Conservation (phyloP, 306 rosid genomes). For the Casuarina equisetifolia region DNA sequence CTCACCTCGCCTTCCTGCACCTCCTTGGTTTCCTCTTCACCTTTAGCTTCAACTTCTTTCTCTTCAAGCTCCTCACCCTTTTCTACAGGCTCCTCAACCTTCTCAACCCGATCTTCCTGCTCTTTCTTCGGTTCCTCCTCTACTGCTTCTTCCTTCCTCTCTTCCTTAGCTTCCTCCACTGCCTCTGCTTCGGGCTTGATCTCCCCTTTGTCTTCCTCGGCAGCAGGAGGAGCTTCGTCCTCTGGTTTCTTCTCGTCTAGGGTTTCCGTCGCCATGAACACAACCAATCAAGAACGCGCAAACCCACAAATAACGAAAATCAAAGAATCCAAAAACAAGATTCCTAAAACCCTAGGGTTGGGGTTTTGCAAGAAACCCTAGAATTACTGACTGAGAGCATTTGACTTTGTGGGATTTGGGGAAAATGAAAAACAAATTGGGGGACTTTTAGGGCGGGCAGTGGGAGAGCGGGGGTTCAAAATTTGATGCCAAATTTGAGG, state of each 20-base stretch:
- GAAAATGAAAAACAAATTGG: slow-evolving; percentile 3
- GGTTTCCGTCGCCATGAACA: slow-evolving; percentile 70
- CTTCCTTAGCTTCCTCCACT: neutral
- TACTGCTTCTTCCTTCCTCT: neutral
- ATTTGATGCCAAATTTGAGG: slow-evolving; percentile 50
- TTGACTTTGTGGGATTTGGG: slow-evolving; percentile 17
- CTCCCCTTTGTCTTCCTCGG: slow-evolving; percentile 21
- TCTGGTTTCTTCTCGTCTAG: slow-evolving; percentile 57
- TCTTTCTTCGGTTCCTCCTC: neutral
- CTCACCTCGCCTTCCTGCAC: slow-evolving; percentile 25
- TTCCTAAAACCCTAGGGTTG: slow-evolving; percentile 36
- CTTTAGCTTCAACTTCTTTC: slow-evolving; percentile 1
- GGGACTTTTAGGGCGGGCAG: slow-evolving; percentile 36
- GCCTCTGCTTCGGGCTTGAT: neutral
- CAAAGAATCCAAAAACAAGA: neutral
- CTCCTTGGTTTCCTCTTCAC: slow-evolving; percentile 17
- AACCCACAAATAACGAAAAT: neutral
- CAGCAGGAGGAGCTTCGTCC: slow-evolving; percentile 34
- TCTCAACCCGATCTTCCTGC: neutral
- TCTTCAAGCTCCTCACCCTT: slow-evolving; percentile 23
- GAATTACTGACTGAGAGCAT: slow-evolving; percentile 1
- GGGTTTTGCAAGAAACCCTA: slow-evolving; percentile 41
- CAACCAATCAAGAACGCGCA: neutral
- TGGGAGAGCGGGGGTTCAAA: slow-evolving; percentile 37
- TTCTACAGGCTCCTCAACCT: slow-evolving; percentile 10